Evolutionary conservation across 2,329 filamentous ascomycete species (phyloP).

Genomic region (Claviceps spartinae): DNA sequence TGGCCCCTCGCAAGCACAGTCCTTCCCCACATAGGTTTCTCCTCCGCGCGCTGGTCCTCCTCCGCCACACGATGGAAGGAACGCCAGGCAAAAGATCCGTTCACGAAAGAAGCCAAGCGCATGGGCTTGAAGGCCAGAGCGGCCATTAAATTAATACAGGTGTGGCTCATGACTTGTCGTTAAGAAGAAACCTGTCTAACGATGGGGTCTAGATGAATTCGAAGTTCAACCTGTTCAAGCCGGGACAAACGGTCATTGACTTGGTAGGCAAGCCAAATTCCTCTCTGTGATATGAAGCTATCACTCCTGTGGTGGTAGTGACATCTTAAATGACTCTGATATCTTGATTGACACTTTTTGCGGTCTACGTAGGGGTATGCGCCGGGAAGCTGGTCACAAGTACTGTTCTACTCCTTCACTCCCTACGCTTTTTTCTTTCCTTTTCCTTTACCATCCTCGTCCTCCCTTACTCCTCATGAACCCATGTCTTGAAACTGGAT

Average conservation of each 20-base stretch:
- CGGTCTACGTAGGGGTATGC: slow-evolving; percentile 52
- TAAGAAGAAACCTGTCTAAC: background rate
- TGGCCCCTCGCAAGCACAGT: background rate
- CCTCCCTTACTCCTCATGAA: background rate
- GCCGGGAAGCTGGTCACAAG: slow-evolving; percentile 59
- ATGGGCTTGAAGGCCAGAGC: slow-evolving; percentile 77
- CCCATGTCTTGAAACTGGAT: background rate
- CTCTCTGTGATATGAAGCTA: background rate
- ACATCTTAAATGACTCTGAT: too few relatives aligned
- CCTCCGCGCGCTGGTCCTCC: slow-evolving; percentile 15
- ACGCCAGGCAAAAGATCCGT: slow-evolving; percentile 62
- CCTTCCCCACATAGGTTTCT: too few relatives aligned
- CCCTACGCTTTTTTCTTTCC: background rate
- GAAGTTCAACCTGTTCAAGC: slow-evolving; percentile 65
- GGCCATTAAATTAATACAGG: slow-evolving; percentile 85
- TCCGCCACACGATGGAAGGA: slow-evolving; percentile 73
- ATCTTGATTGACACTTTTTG: background rate
- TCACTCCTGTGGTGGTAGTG: too few relatives aligned
- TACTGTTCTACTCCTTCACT: slow-evolving; percentile 15
- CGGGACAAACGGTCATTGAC: slow-evolving; percentile 78
- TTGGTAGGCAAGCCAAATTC: slow-evolving; percentile 39
- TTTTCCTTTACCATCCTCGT: background rate
- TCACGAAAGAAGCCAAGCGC: slow-evolving; percentile 61
- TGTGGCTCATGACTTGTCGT: slow-evolving; percentile 17
- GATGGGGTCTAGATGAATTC: slow-evolving; percentile 52